Evolutionary conservation across 2,329 filamentous ascomycete species (phyloP).

Genomic region (Pseudopyrenochaeta lycopersici): DNA sequence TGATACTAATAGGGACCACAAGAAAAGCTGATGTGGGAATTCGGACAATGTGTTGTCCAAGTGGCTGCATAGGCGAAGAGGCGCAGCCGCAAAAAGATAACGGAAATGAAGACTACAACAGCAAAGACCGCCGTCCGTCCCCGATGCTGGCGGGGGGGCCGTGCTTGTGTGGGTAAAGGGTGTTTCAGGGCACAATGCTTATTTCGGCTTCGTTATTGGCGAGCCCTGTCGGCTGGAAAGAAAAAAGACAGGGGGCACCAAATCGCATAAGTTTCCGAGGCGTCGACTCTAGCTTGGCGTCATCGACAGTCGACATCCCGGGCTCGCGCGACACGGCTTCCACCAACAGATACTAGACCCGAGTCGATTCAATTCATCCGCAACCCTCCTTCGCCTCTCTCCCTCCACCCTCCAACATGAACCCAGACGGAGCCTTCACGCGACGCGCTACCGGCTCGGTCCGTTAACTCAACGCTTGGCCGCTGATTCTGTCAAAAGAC

Average conservation of each 20-base stretch:
- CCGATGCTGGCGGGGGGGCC: background rate
- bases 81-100: background rate
- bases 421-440: constrained; percentile 10
- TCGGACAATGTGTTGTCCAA: background rate
- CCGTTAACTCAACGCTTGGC: constrained; percentile 23
- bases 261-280: background rate
- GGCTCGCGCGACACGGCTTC: background rate
- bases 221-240: background rate
- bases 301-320: background rate
- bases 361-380: background rate
- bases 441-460: constrained; percentile 31
- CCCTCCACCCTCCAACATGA: constrained; percentile 11
- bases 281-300: background rate
- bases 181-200: constrained; percentile 2
- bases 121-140: background rate
- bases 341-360: background rate
- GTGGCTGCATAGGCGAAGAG: background rate
- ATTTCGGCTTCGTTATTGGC: background rate
- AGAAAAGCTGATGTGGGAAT: background rate
- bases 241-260: background rate
- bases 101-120: background rate
- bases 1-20: background rate
- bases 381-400: background rate
- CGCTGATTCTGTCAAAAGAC: constrained; percentile 2
- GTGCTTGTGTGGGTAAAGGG: background rate